phyloP scores from a whole-genome alignment of 805 yeast genomes.

The Nakazawaea ambrosiae region DNA sequence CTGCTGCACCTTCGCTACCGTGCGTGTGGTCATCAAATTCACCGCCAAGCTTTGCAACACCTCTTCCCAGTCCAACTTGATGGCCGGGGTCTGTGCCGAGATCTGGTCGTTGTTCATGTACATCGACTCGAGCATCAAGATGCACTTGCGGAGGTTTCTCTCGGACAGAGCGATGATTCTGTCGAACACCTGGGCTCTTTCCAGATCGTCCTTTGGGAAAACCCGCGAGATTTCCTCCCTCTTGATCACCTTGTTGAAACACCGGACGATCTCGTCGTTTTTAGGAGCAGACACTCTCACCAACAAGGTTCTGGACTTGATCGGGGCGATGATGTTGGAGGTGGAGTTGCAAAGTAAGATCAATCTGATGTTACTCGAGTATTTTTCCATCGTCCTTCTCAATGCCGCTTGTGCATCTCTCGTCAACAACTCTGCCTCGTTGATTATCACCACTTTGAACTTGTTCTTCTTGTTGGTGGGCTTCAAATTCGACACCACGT shows the following conservation, averaged over 20 bases:
- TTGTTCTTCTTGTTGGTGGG: slow-evolving; percentile 30
- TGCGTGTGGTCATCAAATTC: slow-evolving; percentile 51
- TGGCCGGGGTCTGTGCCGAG: slow-evolving; percentile 38
- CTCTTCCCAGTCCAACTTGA: slow-evolving; percentile 85
- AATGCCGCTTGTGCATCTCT: slow-evolving; percentile 95
- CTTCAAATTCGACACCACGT: slow-evolving; percentile 20
- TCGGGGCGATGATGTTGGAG: slow-evolving; percentile 88
- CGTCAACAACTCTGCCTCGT: slow-evolving; percentile 84
- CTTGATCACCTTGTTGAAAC: slow-evolving; percentile 47
- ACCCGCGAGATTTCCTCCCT: slow-evolving; percentile 40
- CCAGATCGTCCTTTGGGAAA: slow-evolving; percentile 28
- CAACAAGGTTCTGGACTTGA: slow-evolving; percentile 84
- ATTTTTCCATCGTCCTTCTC: slow-evolving; percentile 94
- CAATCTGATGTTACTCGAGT: slow-evolving; percentile 79
- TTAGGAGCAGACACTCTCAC: slow-evolving; percentile 85
- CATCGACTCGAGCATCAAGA: slow-evolving; percentile 78
- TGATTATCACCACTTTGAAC: slow-evolving; percentile 77
- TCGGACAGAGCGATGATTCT: slow-evolving; percentile 49
- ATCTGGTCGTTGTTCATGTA: slow-evolving; percentile 59
- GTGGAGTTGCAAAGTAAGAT: slow-evolving; percentile 84
- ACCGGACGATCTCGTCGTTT: slow-evolving; percentile 44
- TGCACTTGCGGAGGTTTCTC: slow-evolving; percentile 71
- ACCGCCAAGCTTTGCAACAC: slow-evolving; percentile 63
- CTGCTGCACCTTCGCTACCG: slow-evolving; percentile 54
- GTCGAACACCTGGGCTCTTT: slow-evolving; percentile 29